phyloP scores from a whole-genome alignment of 352 stramenopile species.

The Pythium vanterpoolii region DNA sequence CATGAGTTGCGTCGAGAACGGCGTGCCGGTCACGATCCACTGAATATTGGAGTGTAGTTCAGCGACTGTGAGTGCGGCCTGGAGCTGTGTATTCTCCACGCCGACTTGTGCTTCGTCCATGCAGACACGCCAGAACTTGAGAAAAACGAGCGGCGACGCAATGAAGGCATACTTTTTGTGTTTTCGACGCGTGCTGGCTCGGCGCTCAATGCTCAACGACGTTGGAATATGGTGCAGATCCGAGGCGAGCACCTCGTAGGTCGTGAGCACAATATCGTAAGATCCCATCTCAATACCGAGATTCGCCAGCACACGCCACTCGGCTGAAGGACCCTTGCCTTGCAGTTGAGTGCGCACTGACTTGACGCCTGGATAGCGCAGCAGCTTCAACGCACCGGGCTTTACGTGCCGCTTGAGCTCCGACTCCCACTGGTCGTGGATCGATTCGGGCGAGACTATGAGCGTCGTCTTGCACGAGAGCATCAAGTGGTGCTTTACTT shows the following conservation, averaged over 20 bases:
- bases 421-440: conserved; percentile 87
- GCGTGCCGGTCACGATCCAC: conserved; percentile 91
- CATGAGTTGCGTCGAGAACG: conserved; percentile 73
- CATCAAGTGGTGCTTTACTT: conserved; percentile 33
- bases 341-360: conserved; percentile 32
- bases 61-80: conserved; percentile 80
- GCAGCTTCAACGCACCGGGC: conserved; percentile 39
- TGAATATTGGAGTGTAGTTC: conserved; percentile 55
- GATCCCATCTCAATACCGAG: conserved; percentile 48
- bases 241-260: conserved; percentile 81
- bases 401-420: conserved; percentile 85
- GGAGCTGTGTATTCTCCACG: conserved; percentile 73
- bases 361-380: conserved; percentile 59
- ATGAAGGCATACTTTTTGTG: conserved; percentile 83
- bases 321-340: conserved; percentile 29
- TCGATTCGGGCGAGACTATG: conserved; percentile 91
- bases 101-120: conserved; percentile 93
- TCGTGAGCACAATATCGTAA: conserved; percentile 91
- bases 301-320: conserved; percentile 56
- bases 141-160: conserved; percentile 80
- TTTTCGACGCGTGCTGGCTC: conserved; percentile 51
- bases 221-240: conserved; percentile 81
- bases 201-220: conserved; percentile 31
- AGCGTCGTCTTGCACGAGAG: conserved; percentile 78
- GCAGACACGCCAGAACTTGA: conserved; percentile 88